Evolutionary conservation across 164 flowering plant species (phyloP).

Genomic region (Nelumbo lutea): DNA sequence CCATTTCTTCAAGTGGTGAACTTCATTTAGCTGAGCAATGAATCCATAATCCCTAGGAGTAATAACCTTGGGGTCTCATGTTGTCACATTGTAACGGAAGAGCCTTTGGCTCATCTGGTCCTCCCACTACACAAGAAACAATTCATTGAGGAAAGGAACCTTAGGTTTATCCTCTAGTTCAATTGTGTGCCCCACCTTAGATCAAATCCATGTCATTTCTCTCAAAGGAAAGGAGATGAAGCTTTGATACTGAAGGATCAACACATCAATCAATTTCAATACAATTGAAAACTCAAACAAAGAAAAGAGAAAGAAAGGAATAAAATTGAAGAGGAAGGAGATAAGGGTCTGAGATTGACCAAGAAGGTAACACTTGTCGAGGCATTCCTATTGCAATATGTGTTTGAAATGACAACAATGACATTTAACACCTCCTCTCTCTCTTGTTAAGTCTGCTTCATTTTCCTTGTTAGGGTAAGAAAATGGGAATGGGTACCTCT

Average conservation of each 20-base stretch:
- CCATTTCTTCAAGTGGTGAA: conserved; percentile 79
- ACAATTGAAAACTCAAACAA: not conserved
- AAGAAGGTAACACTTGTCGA: too few species aligned
- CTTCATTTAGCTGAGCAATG: conserved; percentile 84
- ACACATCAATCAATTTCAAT: not conserved
- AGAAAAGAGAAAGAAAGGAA: not conserved
- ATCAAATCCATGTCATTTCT: conserved; percentile 10
- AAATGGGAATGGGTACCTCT: too few species aligned
- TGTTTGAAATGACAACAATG: too few species aligned
- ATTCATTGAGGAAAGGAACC: conserved; percentile 24
- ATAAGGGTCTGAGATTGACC: not conserved
- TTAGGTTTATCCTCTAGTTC: conserved; percentile 11
- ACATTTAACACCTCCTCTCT: not conserved
- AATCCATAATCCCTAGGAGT: conserved; percentile 59
- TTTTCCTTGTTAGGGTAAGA: too few species aligned
- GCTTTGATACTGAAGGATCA: conserved; percentile 37
- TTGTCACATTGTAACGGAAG: conserved; percentile 79
- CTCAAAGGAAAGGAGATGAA: conserved; percentile 42
- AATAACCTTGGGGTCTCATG: conserved; percentile 69
- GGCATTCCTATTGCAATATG: too few species aligned
- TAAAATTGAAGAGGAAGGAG: conserved; percentile 1
- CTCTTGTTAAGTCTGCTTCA: too few species aligned
- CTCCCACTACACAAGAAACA: conserved; percentile 71
- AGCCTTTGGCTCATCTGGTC: conserved; percentile 62
- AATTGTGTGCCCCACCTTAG: conserved; percentile 3